Percentiles rank a stretch among this genome's conserved stretches.
Evolutionary conservation across 1,139 yeast genomes (phyloP).

Genomic region (Williopsis jadinii): DNA sequence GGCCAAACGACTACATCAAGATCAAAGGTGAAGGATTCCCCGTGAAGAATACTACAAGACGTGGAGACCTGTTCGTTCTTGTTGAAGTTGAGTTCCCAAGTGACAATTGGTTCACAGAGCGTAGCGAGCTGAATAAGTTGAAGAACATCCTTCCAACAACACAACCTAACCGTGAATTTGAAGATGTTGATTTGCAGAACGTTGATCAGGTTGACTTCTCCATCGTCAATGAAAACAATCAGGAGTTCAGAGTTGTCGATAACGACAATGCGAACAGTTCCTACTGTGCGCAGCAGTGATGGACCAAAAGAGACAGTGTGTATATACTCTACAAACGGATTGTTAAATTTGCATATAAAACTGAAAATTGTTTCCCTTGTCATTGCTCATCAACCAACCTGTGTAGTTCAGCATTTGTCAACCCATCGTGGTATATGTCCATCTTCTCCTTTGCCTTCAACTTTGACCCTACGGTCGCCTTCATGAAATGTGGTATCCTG

Average conservation of each 20-base stretch:
- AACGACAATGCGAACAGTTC: constrained; percentile 20
- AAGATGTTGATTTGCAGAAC: constrained; percentile 27
- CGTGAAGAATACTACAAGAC: constrained; percentile 30
- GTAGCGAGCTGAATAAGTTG: constrained; percentile 48
- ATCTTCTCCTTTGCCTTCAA: constrained; percentile 9
- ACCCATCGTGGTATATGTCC: constrained; percentile 16
- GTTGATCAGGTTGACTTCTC: constrained; percentile 33
- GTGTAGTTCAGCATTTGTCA: constrained; percentile 16
- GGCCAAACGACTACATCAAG: constrained; percentile 69
- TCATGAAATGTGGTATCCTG: constrained; percentile 18
- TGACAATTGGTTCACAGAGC: constrained; percentile 73
- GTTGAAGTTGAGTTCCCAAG: constrained; percentile 76
- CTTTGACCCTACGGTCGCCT: constrained; percentile 18
- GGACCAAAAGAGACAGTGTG: background rate
- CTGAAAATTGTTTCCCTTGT: background rate
- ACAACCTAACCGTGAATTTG: constrained; percentile 12
- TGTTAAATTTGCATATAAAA: background rate
- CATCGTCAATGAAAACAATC: constrained; percentile 22
- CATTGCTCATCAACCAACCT: constrained; percentile 17
- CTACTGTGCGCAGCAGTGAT: constrained; percentile 31
- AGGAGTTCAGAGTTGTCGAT: constrained; percentile 10
- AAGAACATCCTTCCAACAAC: constrained; percentile 45
- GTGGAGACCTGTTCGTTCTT: constrained; percentile 72
- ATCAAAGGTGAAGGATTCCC: constrained; percentile 89
- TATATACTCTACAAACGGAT: background rate